These are phyloP conservation scores for Irpex rosettiformis DNA, from an alignment of 1,284 basidiomycete species.

Conservation along the genomic window DNA sequence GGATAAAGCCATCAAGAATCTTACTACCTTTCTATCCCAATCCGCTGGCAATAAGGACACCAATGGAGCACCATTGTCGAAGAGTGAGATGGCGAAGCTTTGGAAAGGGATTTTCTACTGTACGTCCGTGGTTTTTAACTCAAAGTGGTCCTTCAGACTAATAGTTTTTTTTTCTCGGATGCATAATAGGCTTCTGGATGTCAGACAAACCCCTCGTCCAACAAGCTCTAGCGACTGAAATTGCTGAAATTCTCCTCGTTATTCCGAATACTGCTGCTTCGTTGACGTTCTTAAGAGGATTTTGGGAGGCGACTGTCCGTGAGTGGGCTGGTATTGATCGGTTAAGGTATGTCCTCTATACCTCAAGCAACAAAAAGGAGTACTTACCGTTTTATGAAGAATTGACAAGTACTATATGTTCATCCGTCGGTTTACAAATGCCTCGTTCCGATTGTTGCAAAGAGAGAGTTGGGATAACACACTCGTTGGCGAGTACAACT, in stretches of 20 bases:
- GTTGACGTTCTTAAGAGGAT: conserved; percentile 79
- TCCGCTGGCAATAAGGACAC: conserved; percentile 33
- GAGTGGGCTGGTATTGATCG: conserved; percentile 95
- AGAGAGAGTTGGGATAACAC: conserved; percentile 65
- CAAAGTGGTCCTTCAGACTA: too few species aligned
- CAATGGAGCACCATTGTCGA: conserved; percentile 50
- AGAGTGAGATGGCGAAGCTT: conserved; percentile 83
- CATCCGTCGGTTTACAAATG: conserved; percentile 84
- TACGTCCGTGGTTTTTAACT: conserved; percentile 39
- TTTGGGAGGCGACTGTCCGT: conserved; percentile 86
- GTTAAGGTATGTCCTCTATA: conserved; percentile 57
- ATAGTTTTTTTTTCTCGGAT: not conserved
- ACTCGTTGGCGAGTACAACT: conserved; percentile 59
- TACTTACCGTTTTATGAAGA: conserved; percentile 38
- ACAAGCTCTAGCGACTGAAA: conserved; percentile 83
- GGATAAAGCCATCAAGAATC: conserved; percentile 82
- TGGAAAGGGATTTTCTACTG: conserved; percentile 99
- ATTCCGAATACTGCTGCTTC: conserved; percentile 62
- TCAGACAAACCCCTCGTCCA: conserved; percentile 98
- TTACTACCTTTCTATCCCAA: conserved; percentile 69
- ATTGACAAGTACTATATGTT: conserved; percentile 98
- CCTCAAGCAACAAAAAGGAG: not conserved
- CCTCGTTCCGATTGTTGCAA: conserved; percentile 78
- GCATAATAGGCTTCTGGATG: conserved; percentile 90
- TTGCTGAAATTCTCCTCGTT: conserved; percentile 77